A percentile compares a stretch with the other conserved stretches of the same genome.
phyloP scores from a whole-genome alignment of 2,329 filamentous ascomycete genomes.

The Colletotrichum lupini region DNA sequence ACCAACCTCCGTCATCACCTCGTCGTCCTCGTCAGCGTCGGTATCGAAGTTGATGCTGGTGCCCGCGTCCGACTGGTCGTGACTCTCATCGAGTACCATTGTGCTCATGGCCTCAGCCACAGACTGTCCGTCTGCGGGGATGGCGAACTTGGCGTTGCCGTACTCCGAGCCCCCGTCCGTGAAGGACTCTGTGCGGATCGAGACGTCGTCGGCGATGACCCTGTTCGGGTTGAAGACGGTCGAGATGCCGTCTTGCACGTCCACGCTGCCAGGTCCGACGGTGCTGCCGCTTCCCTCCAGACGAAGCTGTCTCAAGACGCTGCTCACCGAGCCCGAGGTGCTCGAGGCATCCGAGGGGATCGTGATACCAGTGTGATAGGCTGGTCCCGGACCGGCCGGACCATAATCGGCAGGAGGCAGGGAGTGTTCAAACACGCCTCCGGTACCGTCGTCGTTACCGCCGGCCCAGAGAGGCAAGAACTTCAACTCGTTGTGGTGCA shows the following conservation, averaged over 20 bases:
- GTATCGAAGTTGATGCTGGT: not conserved
- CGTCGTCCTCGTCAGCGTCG: conserved; percentile 17
- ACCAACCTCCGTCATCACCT: conserved; percentile 27
- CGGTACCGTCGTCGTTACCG: conserved; percentile 62
- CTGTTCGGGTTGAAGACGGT: conserved; percentile 45
- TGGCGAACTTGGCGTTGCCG: conserved; percentile 46
- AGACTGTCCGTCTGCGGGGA: conserved; percentile 45
- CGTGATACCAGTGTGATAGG: conserved; percentile 57
- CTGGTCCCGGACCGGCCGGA: conserved; percentile 58
- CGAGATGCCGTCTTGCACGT: conserved; percentile 53
- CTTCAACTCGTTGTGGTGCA: conserved; percentile 67
- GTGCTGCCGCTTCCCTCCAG: conserved; percentile 46
- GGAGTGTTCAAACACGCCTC: conserved; percentile 57
- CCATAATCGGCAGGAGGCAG: conserved; percentile 57
- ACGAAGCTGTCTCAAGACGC: conserved; percentile 47
- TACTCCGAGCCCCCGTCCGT: conserved; percentile 45
- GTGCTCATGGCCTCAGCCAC: conserved; percentile 36
- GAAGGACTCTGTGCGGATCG: conserved; percentile 50
- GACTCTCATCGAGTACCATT: conserved; percentile 20
- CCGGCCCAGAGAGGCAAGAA: conserved; percentile 75
- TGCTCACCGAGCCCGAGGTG: conserved; percentile 47
- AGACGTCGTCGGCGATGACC: conserved; percentile 48
- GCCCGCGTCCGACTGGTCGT: conserved; percentile 13
- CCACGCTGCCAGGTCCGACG: conserved; percentile 47
- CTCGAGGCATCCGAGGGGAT: conserved; percentile 48